Evolutionary conservation across 1,139 yeast species (phyloP).

Genomic region (Kluyveromyces sp.): DNA sequence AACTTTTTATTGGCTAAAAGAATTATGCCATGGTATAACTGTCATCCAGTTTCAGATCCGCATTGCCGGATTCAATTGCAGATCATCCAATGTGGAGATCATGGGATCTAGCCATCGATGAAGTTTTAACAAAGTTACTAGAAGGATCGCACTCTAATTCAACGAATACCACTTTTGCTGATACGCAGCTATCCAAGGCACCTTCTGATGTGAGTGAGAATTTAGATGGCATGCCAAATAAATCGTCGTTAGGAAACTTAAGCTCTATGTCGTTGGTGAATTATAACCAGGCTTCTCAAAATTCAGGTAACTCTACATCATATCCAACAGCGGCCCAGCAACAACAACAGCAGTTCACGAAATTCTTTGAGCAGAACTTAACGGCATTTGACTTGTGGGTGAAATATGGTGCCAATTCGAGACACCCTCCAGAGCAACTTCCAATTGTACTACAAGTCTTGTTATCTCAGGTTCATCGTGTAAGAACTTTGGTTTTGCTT

Average conservation of each 20-base stretch:
- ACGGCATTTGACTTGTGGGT: slow-evolving; percentile 97
- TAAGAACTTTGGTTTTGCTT: slow-evolving; percentile 76
- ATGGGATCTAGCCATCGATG: slow-evolving; percentile 97
- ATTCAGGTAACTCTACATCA: slow-evolving; percentile 12
- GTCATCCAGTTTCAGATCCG: slow-evolving; percentile 92
- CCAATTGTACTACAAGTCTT: slow-evolving; percentile 91
- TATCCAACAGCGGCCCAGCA: slow-evolving; percentile 13
- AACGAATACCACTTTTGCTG: slow-evolving; percentile 19
- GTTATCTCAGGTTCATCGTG: slow-evolving; percentile 86
- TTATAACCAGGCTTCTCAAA: slow-evolving; percentile 8
- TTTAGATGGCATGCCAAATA: slow-evolving; percentile 24
- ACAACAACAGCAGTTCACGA: slow-evolving; percentile 68
- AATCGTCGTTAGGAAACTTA: slow-evolving; percentile 30
- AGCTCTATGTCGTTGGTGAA: slow-evolving; percentile 20
- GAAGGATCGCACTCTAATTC: slow-evolving; percentile 23
- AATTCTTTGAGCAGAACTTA: slow-evolving; percentile 90
- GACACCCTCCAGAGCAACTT: slow-evolving; percentile 87
- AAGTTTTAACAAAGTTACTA: slow-evolving; percentile 68
- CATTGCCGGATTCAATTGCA: slow-evolving; percentile 71
- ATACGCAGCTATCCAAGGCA: slow-evolving; percentile 17
- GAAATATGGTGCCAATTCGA: slow-evolving; percentile 76
- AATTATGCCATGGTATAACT: slow-evolving; percentile 87
- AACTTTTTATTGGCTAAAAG: slow-evolving; percentile 87
- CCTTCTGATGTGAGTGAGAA: slow-evolving; percentile 12
- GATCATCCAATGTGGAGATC: slow-evolving; percentile 96